Conservation (phyloP, 495 filamentous ascomycete species). For the Penicillium soppii region DNA sequence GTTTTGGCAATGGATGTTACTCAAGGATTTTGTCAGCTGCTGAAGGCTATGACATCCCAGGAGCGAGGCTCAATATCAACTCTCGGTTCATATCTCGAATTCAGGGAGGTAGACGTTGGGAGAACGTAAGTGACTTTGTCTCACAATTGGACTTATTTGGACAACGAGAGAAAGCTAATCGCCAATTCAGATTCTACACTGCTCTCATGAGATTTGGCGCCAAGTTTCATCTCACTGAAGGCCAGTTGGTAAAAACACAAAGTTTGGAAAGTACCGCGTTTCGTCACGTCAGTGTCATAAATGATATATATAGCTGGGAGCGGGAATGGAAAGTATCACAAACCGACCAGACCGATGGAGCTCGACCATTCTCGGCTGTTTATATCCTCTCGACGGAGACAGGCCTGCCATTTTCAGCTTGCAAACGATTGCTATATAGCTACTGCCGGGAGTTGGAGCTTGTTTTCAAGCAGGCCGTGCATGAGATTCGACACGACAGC, state of each 20-base stretch:
- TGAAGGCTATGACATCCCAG: conserved; percentile 16
- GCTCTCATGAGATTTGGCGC: conserved; percentile 22
- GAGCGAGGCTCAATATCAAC: conserved; percentile 11
- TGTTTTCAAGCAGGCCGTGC: conserved; percentile 1
- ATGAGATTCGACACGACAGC: neutral
- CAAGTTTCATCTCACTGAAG: conserved; percentile 6
- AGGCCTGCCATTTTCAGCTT: conserved; percentile 14
- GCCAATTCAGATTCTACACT: conserved; percentile 17
- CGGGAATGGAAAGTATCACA: conserved; percentile 19
- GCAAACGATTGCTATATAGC: conserved; percentile 17
- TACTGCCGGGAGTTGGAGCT: conserved; percentile 23
- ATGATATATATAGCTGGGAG: conserved; percentile 28
- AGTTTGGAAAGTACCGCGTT: conserved; percentile 16
- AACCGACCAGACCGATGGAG: conserved; percentile 14
- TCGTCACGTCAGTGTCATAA: conserved; percentile 19
- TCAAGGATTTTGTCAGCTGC: conserved; percentile 18
- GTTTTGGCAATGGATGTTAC: conserved; percentile 11
- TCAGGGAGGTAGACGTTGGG: conserved; percentile 17
- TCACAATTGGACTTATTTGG: neutral
- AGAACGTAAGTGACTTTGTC: conserved; percentile 10
- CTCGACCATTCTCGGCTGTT: conserved; percentile 20
- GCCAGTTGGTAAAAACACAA: conserved; percentile 4
- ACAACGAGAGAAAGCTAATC: neutral
- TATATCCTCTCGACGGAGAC: conserved; percentile 22
- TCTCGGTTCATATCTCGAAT: conserved; percentile 18